Percentiles rank a stretch among this genome's conserved stretches.
phyloP scores from a whole-genome alignment of 2,329 filamentous ascomycete species.

The Lasiodiplodia theobromae region DNA sequence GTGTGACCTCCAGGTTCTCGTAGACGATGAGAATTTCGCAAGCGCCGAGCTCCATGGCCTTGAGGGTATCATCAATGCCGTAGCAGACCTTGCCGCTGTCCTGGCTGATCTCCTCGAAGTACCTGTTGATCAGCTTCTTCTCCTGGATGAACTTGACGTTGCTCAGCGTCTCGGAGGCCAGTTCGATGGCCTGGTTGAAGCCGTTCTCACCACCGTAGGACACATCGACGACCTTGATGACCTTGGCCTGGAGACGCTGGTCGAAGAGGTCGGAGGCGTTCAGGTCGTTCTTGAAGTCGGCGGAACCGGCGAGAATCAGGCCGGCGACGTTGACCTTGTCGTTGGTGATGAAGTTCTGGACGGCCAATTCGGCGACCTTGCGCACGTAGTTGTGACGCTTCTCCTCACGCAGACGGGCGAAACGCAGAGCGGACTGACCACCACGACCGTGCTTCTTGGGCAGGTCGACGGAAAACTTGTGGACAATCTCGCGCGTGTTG shows the following conservation, averaged over 20 bases:
- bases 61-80: conserved; percentile 95
- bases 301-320: conserved; percentile 92
- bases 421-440: conserved; percentile 99
- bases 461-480: conserved; percentile 98
- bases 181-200: conserved; percentile 98
- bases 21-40: conserved; percentile 95
- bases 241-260: conserved; percentile 86
- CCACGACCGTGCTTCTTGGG: conserved; percentile 99
- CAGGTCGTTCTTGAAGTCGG: conserved; percentile 99
- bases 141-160: conserved; percentile 99
- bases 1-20: conserved; percentile 94
- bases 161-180: conserved; percentile 91
- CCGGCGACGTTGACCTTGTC: conserved; percentile 99
- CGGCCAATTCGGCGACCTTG: conserved; percentile 96
- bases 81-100: conserved; percentile 98
- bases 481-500: conserved; percentile 94
- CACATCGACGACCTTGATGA: conserved; percentile 99
- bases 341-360: conserved; percentile 98
- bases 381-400: conserved; percentile 99
- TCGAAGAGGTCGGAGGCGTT: conserved; percentile 99
- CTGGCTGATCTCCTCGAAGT: conserved; percentile 99
- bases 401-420: conserved; percentile 98
- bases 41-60: conserved; percentile 93
- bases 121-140: conserved; percentile 99
- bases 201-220: conserved; percentile 99